Conservation (phyloP, 176 grass and related monocot species). For the Phoenix dactylifera region DNA sequence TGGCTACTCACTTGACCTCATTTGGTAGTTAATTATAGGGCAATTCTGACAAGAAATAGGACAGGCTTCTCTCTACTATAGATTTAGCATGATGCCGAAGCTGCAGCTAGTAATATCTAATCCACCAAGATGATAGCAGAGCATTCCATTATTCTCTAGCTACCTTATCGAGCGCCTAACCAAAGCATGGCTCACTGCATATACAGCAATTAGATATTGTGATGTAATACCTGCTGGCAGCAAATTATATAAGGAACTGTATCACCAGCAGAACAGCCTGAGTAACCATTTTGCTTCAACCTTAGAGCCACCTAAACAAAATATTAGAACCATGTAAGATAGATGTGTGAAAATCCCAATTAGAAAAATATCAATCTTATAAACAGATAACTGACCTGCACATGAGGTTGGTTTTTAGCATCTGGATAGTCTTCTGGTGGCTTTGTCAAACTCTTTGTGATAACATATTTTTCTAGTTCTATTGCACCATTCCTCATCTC, state of each 20-base stretch:
- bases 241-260: slow-evolving; percentile 97
- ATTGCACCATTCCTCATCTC: slow-evolving; percentile 88
- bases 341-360: slow-evolving; percentile 3
- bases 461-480: slow-evolving; percentile 84
- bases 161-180: too few species aligned
- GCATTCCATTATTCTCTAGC: too few species aligned
- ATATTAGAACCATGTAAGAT: background rate
- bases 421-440: slow-evolving; percentile 91
- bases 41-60: too few species aligned
- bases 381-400: slow-evolving; percentile 52
- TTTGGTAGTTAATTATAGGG: too few species aligned
- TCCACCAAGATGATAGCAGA: too few species aligned
- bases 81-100: too few species aligned
- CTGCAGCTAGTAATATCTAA: too few species aligned
- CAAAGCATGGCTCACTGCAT: too few species aligned
- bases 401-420: slow-evolving; percentile 98
- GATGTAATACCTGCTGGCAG: slow-evolving; percentile 54
- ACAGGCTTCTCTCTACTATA: too few species aligned
- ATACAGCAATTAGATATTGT: background rate
- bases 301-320: slow-evolving; percentile 76
- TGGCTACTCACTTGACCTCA: too few species aligned
- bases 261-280: slow-evolving; percentile 76
- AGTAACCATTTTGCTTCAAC: slow-evolving; percentile 85
- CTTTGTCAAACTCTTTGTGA: slow-evolving; percentile 97
- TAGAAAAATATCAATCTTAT: background rate